Evolutionary conservation across 805 yeast species (phyloP).

Genomic region (Yarrowia yakushimensis): DNA sequence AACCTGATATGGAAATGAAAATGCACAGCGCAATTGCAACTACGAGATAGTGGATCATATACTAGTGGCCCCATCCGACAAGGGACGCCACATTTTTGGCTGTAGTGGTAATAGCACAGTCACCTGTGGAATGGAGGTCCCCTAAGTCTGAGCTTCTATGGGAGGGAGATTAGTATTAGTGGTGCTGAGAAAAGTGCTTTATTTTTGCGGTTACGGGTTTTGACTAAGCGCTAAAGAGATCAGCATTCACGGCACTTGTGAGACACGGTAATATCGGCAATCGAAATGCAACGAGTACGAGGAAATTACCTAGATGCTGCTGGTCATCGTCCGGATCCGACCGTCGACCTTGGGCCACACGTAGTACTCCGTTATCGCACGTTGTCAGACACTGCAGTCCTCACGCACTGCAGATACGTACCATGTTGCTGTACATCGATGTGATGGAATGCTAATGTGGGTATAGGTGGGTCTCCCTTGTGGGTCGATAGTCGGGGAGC

Average conservation of each 20-base stretch:
- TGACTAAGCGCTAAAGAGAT: background rate
- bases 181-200: background rate
- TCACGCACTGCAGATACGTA: background rate
- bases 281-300: background rate
- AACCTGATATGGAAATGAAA: background rate
- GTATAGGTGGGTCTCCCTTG: background rate
- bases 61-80: background rate
- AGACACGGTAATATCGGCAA: background rate
- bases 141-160: background rate
- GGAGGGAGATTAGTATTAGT: background rate
- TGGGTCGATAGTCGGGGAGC: too few relatives aligned
- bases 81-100: too few relatives aligned
- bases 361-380: background rate
- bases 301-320: too few relatives aligned
- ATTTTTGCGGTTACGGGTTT: background rate
- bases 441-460: background rate
- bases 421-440: too few relatives aligned
- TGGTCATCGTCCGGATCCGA: too few relatives aligned
- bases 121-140: background rate
- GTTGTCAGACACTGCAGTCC: background rate
- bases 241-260: background rate
- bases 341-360: background rate
- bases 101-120: too few relatives aligned
- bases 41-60: too few relatives aligned
- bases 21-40: too few relatives aligned